Evolutionary conservation across 257 asterid species (phyloP), one percentile per base, ranked within the genome.

Genomic region (Rubia yunnanensis): DNA sequence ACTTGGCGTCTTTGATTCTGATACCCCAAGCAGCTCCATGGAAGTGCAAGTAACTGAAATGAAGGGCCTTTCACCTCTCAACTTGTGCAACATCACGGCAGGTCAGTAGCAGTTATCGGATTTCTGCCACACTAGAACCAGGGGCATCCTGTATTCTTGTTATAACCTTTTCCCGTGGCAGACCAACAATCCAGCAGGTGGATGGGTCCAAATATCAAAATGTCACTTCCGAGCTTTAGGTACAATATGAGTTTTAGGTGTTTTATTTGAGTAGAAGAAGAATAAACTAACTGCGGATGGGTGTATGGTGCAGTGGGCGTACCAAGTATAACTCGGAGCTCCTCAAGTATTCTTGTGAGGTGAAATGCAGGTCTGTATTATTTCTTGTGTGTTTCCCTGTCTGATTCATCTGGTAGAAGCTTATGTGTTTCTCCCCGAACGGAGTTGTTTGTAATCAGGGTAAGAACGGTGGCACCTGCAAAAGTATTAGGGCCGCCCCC

Each of bases 211-310:
- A 73, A 64, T 22, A 66, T 88, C 74, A 92, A 86, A 73, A 69
- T 92, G 76, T 87, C 95, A 39, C 99, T 92, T 73, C 97, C 99
- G 27, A 92, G 96, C 86, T 92, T 86, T 74, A 89, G 99, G 97
- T 92, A 72, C 27, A 55, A 14, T 38, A 27, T 34, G 41, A n/a
- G 96, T 85, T 92, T 87, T 77, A 89, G 98, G 97, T 64, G 22
- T 55, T 34, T 7, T 32, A 30, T 68, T 24, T 4, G 14, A 11
- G 46, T 27, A 13, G 35, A 49, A 34, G 13, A 89, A 72, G 27
- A 58, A 10, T 54, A 10, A 59, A 59, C 72, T 65, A 49, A 72
- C 22, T 10, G 9, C 38, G 13, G 1, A 14, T 44, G 2, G 32
- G 34, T 60, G 48, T 55, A 46, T 61, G 65, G 64, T 78, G 84